Base-by-base conservation (phyloP, 1,139 yeast genomes). In the Pichia sp. region DNA sequence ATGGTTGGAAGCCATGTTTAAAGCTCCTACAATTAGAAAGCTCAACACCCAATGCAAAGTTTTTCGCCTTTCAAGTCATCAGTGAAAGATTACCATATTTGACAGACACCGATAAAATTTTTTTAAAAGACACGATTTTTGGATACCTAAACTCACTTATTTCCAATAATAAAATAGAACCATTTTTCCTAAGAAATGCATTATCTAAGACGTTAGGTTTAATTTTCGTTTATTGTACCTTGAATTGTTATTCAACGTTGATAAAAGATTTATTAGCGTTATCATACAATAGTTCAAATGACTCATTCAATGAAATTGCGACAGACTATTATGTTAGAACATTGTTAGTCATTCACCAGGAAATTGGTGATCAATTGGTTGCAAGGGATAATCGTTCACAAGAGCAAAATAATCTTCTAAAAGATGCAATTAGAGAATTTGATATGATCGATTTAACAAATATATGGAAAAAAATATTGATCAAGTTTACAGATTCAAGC, bases 301-400 rank as follows among this genome's bases (percentile, higher is more conserved):
- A 65, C 50, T 46, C 59, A 46, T 63, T 56, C 48, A 72, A 76
- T 48, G 70, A 72, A 36, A 60, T 76, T 12, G 87, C 85, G 4
- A 72, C 82, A 15, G 97, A 90, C 62, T 79, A 86, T 65, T 89
- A 85, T 63, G 67, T 85, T 41, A 76, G 97, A 59, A 76, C 88
- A 16, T 69, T 89, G 50, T 68, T 82, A 43, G 79, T 85, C 26
- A 80, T 92, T 52, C 97, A 94, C 63, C 82, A 82, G 43, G 97
- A 90, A 66, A 88, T 94, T 56, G 98, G 96, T 29, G 98, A 94
- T 65, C 92, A 85, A 61, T 76, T 89, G 58, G 84, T 89, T 55
- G 69, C 81, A 29, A 76, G 96, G 56, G 77, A 83, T 18, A 79
- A 79, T 56, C 75, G 73, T 26, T 65, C 73, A 30, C 80, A 79